Evolutionary conservation across 1,139 yeast genomes (phyloP), one percentile per base, ranked within the genome.

Genomic region (Yamadazyma diddensiae): DNA sequence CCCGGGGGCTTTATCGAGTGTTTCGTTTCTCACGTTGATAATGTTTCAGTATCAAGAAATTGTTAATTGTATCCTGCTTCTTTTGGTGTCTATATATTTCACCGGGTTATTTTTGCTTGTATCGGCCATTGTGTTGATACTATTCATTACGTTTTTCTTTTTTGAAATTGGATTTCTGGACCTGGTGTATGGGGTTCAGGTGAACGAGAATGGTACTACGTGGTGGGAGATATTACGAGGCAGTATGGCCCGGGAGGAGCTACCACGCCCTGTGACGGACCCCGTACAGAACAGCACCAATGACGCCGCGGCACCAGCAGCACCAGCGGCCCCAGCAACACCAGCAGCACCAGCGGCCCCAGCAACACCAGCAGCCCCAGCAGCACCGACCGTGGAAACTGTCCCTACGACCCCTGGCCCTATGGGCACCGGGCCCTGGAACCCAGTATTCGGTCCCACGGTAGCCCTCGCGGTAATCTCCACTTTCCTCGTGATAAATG

Each of bases 81-180:
- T 86, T 39, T 66, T 83, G 19, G 58, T 79, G 24, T 75, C 90
- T 1, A 68, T 77, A 19, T 56, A 80, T 8, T 54, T 72, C 27
- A 73, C 71, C 11, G 36, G 33, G 8, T 55, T 84, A 17, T 85
- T 80, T 43, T 59, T 86, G 31, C 77, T 88, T 3, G 65, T 82
- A 33, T 77, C 83, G 16, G 77, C 87, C 17, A 72, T 84, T 38
- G 79, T 94, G 2, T 79, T 87, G 36, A 55, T 83, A 8, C 71
- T 85, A 1, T 79, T 84, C 45, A 74, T 83, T 3, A 63, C 85
- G 46, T 80, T 90, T 23, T 77, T 83, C 10, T 68, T 85, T 13
- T 85, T 87, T 62, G 95, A 86, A 47, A 70, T 83, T 62, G 71
- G 92, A 37, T 86, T 82, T 54, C 68, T 85, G 67, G 75, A 81